These are phyloP conservation scores for Santalum album DNA, from an alignment of 164 flowering plant genomes.

Conservation along the genomic window DNA sequence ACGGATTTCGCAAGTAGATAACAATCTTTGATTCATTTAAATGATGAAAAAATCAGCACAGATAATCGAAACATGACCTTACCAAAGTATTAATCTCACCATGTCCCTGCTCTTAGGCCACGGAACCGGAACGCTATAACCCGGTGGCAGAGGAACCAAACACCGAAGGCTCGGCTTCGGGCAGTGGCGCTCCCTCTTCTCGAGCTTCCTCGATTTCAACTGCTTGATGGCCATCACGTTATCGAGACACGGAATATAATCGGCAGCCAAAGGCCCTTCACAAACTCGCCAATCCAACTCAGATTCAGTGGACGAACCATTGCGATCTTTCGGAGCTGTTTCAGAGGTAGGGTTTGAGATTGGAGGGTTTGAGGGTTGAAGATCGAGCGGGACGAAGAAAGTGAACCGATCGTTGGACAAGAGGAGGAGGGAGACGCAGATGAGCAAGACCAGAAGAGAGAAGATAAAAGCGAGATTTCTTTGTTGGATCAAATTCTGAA, in stretches of 20 bases:
- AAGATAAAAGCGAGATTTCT: slow-evolving; percentile 53
- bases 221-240: slow-evolving; percentile 63
- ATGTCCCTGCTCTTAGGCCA: slow-evolving; percentile 97
- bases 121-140: slow-evolving; percentile 59
- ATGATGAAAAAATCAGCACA: background rate
- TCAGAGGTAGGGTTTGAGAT: slow-evolving; percentile 1
- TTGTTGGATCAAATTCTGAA: slow-evolving; percentile 30
- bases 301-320: background rate
- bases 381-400: slow-evolving; percentile 2
- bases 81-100: slow-evolving; percentile 80
- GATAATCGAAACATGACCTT: slow-evolving; percentile 18
- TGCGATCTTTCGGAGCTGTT: background rate
- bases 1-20: too few relatives aligned
- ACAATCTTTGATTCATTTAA: too few relatives aligned
- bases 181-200: slow-evolving; percentile 89
- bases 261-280: slow-evolving; percentile 37
- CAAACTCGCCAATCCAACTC: slow-evolving; percentile 47
- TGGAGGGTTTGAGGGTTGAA: background rate
- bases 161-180: slow-evolving; percentile 50
- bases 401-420: slow-evolving; percentile 28
- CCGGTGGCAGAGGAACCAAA: slow-evolving; percentile 69
- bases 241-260: slow-evolving; percentile 91
- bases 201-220: slow-evolving; percentile 50
- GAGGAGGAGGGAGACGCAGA: slow-evolving; percentile 38
- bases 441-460: slow-evolving; percentile 34